phyloP scores from a whole-genome alignment of 2,329 filamentous ascomycete species.

The Diaporthe sp. region DNA sequence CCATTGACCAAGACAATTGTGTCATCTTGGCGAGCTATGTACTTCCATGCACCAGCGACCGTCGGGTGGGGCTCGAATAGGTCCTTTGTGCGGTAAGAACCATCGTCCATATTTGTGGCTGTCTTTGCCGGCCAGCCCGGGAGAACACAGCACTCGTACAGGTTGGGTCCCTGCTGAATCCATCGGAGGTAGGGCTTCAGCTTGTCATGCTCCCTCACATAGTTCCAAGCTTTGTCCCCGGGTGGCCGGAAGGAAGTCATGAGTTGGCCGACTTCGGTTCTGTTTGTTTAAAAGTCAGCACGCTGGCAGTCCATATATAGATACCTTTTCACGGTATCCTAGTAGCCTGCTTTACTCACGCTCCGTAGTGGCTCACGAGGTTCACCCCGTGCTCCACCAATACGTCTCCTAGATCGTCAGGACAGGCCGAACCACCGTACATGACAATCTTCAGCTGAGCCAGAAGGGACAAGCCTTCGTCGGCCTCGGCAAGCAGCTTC shows the following conservation, averaged over 20 bases:
- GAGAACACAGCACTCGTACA: constrained; percentile 53
- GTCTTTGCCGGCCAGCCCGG: constrained; percentile 54
- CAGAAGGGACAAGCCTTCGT: constrained; percentile 64
- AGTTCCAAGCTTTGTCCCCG: constrained; percentile 72
- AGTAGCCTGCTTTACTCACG: constrained; percentile 51
- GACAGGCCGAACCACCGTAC: constrained; percentile 69
- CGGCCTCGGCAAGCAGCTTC: constrained; percentile 71
- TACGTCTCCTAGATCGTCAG: constrained; percentile 68
- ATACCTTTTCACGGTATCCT: no score
- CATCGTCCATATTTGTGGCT: constrained; percentile 47
- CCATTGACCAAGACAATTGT: constrained; percentile 55
- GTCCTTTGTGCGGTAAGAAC: constrained; percentile 52
- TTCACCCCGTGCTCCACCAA: constrained; percentile 66
- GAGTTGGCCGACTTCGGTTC: constrained; percentile 71
- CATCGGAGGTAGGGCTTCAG: constrained; percentile 52
- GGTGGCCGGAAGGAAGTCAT: constrained; percentile 69
- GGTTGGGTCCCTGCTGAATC: constrained; percentile 49
- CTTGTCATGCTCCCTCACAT: constrained; percentile 62
- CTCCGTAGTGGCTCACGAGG: constrained; percentile 68
- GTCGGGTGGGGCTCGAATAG: constrained; percentile 57
- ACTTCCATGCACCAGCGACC: constrained; percentile 58
- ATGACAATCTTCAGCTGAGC: constrained; percentile 63
- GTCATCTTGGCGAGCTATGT: constrained; percentile 59
- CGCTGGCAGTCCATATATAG: no score
- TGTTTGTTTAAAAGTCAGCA: no score